Evolutionary conservation across 108 stramenopile genomes (phyloP), one percentile per base, ranked within the genome.

Genomic region (Skeletonema costatum): DNA sequence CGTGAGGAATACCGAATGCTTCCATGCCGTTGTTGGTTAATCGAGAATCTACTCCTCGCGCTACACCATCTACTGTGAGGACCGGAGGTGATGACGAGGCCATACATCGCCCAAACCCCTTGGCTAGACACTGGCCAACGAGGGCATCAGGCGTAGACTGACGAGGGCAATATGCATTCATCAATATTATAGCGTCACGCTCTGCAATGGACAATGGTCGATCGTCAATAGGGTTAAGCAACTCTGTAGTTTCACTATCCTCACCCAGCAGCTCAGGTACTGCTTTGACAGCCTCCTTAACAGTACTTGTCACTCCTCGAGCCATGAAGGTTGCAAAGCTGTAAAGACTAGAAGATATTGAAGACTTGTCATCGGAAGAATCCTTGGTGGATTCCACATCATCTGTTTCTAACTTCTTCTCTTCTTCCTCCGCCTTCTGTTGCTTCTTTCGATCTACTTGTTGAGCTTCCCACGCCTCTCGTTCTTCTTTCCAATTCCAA

Each of bases 311-410:
- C 0, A 90, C 86, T 41, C 90, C 90, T 61, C 87, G 82, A 29
- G 93, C 91, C 93, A 94, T 94, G 73, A 73, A 92, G 56, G 77
- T 74, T 29, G 93, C 93, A 78, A 94, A 94, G 25, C 87, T 82
- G 56, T 89, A 81, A 12, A 94, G 21, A 13, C 84, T 77, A n/a
- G 84, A 79, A n/a, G 75, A 63, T 69, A 77, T 72, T 5, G 80
- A 67, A 10, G 61, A 19, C 5, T n/a, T 56, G 30, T 71, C 60
- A 50, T 51, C 71, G 25, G 25, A 25, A 30, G 75, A 32, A 29
- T 61, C 65, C 11, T 66, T 62, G 31, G 51, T 50, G 3, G 42
- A 46, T 50, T 75, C 73, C 11, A 64, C 85, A 64, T 66, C 41
- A 51, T 67, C 56, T 25, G 2, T 67, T 32, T 46, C 63, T 42